Evolutionary conservation across 495 filamentous ascomycete species (phyloP).

Genomic region (Aspergillus panamensis): DNA sequence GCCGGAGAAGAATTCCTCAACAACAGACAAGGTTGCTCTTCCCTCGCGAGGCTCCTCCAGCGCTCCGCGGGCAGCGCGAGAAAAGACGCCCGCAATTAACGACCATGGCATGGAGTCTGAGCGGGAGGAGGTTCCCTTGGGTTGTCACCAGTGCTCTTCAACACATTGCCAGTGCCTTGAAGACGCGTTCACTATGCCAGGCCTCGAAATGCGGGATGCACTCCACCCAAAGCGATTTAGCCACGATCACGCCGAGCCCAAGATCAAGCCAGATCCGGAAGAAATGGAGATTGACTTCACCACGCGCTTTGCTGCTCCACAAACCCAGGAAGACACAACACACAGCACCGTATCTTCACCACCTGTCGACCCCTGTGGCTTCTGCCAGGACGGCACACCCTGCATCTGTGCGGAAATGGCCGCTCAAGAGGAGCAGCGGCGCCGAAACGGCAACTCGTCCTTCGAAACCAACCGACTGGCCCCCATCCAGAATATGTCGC

Average conservation of each 20-base stretch:
- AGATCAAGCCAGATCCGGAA: conserved; percentile 52
- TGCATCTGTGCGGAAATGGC: conserved; percentile 80
- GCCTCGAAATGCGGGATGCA: conserved; percentile 29
- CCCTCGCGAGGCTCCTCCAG: conserved; percentile 18
- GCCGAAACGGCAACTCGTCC: conserved; percentile 21
- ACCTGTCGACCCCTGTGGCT: conserved; percentile 71
- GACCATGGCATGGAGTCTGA: conserved; percentile 19
- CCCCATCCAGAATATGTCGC: conserved; percentile 49
- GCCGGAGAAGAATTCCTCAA: conserved; percentile 23
- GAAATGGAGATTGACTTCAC: conserved; percentile 77
- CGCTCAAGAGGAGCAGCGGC: conserved; percentile 42
- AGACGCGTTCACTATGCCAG: conserved; percentile 51
- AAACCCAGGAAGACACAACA: conserved; percentile 30
- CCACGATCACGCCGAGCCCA: conserved; percentile 24
- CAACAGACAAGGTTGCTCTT: conserved; percentile 33
- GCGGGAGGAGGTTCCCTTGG: conserved; percentile 40
- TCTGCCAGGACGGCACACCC: conserved; percentile 78
- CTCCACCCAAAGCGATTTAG: conserved; percentile 30
- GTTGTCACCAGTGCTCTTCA: conserved; percentile 63
- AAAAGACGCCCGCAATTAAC: conserved; percentile 8
- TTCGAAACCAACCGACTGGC: conserved; percentile 48
- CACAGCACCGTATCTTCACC: conserved; percentile 35
- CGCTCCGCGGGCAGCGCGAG: conserved; percentile 7
- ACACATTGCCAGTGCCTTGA: conserved; percentile 68
- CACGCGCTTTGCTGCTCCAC: conserved; percentile 54